These are phyloP conservation scores for Suillus discolor DNA, from an alignment of 768 basidiomycete species.

Conservation along the genomic window DNA sequence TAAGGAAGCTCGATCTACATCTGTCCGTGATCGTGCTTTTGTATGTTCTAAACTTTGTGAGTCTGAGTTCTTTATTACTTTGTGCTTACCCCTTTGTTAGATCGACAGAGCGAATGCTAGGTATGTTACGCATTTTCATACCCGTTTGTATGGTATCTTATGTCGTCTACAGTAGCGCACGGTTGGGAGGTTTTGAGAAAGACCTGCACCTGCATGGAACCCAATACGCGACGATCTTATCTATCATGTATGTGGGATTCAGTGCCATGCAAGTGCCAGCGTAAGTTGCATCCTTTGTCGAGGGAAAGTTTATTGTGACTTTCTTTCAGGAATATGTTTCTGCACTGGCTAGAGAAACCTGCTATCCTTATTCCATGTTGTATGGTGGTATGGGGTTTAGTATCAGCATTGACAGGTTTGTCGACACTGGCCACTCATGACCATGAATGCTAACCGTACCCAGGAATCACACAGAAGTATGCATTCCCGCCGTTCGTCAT, in stretches of 20 bases:
- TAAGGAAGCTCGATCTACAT: constrained; percentile 6
- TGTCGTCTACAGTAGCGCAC: constrained; percentile 37
- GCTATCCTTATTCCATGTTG: constrained; percentile 61
- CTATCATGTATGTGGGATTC: constrained; percentile 66
- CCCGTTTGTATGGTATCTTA: not conserved
- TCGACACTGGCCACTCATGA: constrained; percentile 1
- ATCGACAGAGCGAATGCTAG: constrained; percentile 7
- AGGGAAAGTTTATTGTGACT: not conserved
- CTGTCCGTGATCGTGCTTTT: constrained; percentile 1
- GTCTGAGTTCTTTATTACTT: not conserved
- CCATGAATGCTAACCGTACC: constrained; percentile 18
- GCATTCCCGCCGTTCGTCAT: not conserved
- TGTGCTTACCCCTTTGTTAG: not conserved
- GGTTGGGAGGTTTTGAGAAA: constrained; percentile 63
- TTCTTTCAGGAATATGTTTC: constrained; percentile 59
- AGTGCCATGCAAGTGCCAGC: constrained; percentile 75
- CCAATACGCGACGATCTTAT: constrained; percentile 65
- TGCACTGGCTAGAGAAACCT: constrained; percentile 63
- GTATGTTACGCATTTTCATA: not conserved
- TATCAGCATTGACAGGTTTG: constrained; percentile 52
- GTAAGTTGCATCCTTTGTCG: constrained; percentile 37
- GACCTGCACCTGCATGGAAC: constrained; percentile 60
- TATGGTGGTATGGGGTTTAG: constrained; percentile 68
- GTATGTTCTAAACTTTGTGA: constrained; percentile 10
- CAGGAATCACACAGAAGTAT: constrained; percentile 38